These are phyloP conservation scores for Tetrapyrgos nigripes DNA, from an alignment of 1,284 basidiomycete species.

Conservation along the genomic window DNA sequence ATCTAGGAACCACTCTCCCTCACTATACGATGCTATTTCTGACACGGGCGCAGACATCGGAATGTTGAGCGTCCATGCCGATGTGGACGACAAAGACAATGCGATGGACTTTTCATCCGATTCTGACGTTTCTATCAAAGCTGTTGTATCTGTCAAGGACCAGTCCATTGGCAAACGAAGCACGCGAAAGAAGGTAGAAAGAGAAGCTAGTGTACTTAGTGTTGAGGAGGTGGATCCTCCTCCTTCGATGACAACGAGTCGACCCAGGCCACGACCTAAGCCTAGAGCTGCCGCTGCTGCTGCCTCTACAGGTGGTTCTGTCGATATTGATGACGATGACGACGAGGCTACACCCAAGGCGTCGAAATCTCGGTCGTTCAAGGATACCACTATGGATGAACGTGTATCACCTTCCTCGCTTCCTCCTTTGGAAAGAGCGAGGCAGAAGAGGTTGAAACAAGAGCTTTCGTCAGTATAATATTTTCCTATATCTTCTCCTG, in stretches of 20 bases:
- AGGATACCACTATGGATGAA: neutral
- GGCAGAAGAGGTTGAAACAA: neutral
- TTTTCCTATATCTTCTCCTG: neutral
- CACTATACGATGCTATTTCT: neutral
- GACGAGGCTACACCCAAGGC: slow-evolving; percentile 5
- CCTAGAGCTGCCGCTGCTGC: neutral
- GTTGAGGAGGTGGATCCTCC: neutral
- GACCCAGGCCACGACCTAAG: neutral
- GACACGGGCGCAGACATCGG: neutral
- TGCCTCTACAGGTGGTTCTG: too few species aligned
- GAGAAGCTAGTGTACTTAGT: neutral
- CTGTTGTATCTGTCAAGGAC: neutral
- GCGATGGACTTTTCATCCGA: too few species aligned
- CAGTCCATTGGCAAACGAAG: too few species aligned
- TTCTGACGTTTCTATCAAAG: neutral
- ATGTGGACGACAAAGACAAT: neutral
- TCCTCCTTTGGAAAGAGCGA: neutral
- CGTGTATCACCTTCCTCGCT: neutral
- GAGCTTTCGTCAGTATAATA: neutral
- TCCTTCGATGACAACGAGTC: neutral
- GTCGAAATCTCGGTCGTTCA: neutral
- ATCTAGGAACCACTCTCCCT: too few species aligned
- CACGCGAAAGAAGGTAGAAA: too few species aligned
- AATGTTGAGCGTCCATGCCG: neutral
- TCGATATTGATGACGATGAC: neutral